Base-by-base conservation (phyloP, 1,139 yeast species). In the Yarrowia galli region DNA sequence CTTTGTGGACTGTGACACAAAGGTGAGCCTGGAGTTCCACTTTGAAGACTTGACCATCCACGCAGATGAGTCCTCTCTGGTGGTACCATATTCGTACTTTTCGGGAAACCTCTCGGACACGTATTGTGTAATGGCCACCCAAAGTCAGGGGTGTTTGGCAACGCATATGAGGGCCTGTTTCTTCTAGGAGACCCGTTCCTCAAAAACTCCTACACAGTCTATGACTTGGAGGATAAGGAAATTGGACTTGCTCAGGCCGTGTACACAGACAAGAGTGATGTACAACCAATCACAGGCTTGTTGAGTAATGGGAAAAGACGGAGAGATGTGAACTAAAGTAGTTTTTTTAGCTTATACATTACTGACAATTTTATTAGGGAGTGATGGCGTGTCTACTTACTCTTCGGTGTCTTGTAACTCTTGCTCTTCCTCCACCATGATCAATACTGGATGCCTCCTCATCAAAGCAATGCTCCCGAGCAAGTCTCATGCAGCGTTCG, bases 331-430 rank as follows among this genome's bases (percentile, higher is more conserved):
- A 7, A 28, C n/a, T n/a, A n/a, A n/a, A n/a, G n/a, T n/a, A n/a
- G n/a, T n/a, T n/a, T n/a, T n/a, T n/a, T n/a, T 18, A 38, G n/a
- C 13, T 7, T 4, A 18, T 18, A 12, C 12, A 43, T 43, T 22
- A 22, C 13, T 22, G 25, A 20, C 10, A 3, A 32, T n/a, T 32
- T 18, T 18, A 20, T 22, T 54, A 54, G 7, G 61, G 61, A 7
- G 61, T 54, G 1, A 54, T 6, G 8, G 61, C 61, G 13, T 54
- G 61, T 40, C 61, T 23, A 54, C 61, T 54, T 4, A 54, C 61
- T 15, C 61, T 53, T 2, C 60, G 8, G 25, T 36, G 43, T n/a
- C 60, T 35, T 7, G 28, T 22, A 4, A 10, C 42, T 18, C 38
- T 28, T 8, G 23, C 16, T 20, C 18, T 32, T 18, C 28, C 56